A percentile compares a stretch with the other conserved stretches of the same genome.
phyloP scores from a whole-genome alignment of 78 protist genomes.

The Speleostelium caveatum region DNA sequence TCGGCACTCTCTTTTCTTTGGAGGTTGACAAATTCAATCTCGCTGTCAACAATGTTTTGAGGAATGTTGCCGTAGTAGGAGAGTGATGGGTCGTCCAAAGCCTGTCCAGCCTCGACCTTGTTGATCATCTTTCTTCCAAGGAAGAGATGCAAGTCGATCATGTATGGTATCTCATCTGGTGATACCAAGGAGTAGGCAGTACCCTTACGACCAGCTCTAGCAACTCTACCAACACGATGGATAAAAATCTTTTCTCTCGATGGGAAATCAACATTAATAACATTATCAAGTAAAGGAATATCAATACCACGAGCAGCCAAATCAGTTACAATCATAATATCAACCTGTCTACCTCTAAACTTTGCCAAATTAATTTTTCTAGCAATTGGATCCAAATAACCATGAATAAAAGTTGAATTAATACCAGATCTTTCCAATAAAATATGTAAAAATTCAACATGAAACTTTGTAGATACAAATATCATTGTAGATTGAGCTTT shows the following conservation, averaged over 20 bases:
- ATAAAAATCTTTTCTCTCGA: slow-evolving; percentile 97
- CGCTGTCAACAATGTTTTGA: slow-evolving; percentile 37
- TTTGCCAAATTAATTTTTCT: slow-evolving; percentile 91
- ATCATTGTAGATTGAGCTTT: slow-evolving; percentile 88
- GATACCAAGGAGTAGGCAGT: slow-evolving; percentile 92
- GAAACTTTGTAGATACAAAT: slow-evolving; percentile 95
- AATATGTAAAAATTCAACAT: slow-evolving; percentile 84
- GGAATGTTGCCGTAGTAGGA: slow-evolving; percentile 72
- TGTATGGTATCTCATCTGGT: slow-evolving; percentile 95
- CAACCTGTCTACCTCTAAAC: slow-evolving; percentile 75
- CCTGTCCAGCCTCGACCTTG: slow-evolving; percentile 13
- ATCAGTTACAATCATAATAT: slow-evolving; percentile 97
- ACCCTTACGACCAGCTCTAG: slow-evolving; percentile 98
- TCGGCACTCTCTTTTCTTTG: slow-evolving; percentile 32
- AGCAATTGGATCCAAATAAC: slow-evolving; percentile 95
- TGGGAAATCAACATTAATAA: slow-evolving; percentile 99
- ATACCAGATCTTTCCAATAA: slow-evolving; percentile 47
- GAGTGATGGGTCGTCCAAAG: background rate
- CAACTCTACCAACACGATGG: slow-evolving; percentile 99
- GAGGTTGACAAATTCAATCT: slow-evolving; percentile 17
- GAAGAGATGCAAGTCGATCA: slow-evolving; percentile 91
- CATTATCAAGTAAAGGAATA: slow-evolving; percentile 98
- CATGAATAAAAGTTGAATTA: slow-evolving; percentile 84
- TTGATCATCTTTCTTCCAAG: slow-evolving; percentile 80
- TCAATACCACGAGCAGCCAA: slow-evolving; percentile 99